These are phyloP conservation scores for Tritrichomonas musculus DNA, from an alignment of 208 protist species.

Conservation along the genomic window DNA sequence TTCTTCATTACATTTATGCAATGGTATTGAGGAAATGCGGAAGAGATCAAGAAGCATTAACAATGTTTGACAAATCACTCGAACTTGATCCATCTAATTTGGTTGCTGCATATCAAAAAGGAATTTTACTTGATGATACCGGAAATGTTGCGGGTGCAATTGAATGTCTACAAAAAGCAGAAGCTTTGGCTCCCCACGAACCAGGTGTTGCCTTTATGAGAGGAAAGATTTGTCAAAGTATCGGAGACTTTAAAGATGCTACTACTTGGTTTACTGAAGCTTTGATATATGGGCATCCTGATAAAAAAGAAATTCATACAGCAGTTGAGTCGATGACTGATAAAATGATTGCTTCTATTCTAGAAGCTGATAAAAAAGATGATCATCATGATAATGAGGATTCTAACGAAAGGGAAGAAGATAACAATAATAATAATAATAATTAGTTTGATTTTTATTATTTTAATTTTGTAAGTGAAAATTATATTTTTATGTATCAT, in stretches of 20 bases:
- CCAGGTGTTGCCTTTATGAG: background rate
- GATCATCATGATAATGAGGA: too few species aligned
- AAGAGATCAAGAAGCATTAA: background rate
- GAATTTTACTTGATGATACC: background rate
- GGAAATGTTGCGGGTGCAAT: background rate
- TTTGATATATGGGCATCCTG: background rate
- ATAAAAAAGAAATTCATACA: constrained; percentile 13
- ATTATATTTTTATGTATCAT: too few species aligned
- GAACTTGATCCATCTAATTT: background rate
- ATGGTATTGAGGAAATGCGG: background rate
- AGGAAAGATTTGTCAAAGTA: background rate
- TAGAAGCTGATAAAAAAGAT: background rate
- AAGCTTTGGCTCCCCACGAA: background rate
- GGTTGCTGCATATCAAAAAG: constrained; percentile 2
- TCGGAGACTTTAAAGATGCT: background rate
- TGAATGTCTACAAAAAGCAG: background rate
- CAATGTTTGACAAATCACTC: background rate
- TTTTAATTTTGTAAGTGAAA: too few species aligned
- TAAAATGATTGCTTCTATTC: background rate
- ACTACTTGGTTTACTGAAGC: background rate
- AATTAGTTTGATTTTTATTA: too few species aligned
- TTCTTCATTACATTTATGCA: background rate
- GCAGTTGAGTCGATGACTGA: background rate
- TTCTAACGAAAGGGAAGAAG: too few species aligned
- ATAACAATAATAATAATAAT: too few species aligned